These are phyloP conservation scores for Pachyrhizus erosus DNA, from an alignment of 306 rosid species.

Conservation along the genomic window DNA sequence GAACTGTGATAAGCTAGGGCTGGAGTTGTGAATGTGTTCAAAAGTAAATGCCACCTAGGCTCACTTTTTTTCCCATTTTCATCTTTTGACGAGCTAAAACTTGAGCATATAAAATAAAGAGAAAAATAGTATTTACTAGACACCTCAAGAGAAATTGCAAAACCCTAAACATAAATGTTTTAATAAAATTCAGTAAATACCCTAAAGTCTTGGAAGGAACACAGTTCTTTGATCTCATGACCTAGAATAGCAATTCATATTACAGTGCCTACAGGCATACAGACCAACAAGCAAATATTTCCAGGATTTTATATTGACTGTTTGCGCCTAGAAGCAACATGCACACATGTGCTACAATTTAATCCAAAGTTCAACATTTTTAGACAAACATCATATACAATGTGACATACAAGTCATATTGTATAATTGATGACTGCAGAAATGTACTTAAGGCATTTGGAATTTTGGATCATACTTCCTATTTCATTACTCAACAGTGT, in stretches of 20 bases:
- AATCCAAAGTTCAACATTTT: constrained; percentile 23
- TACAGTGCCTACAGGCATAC: not conserved
- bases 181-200: constrained; percentile 22
- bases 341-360: constrained; percentile 18
- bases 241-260: not conserved
- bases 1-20: constrained; percentile 12
- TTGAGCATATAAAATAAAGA: not conserved
- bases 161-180: constrained; percentile 34
- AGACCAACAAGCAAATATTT: constrained; percentile 20
- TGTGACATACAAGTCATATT: constrained; percentile 3
- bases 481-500: not conserved
- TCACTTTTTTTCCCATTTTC: constrained; percentile 5
- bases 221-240: constrained; percentile 37
- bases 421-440: constrained; percentile 13
- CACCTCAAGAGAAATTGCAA: constrained; percentile 13
- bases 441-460: not conserved
- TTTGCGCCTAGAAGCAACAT: constrained; percentile 36
- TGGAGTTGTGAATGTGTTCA: not conserved
- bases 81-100: constrained; percentile 3
- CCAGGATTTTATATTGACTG: constrained; percentile 15
- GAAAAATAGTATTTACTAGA: constrained; percentile 16
- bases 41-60: not conserved
- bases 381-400: constrained; percentile 10
- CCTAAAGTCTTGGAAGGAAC: constrained; percentile 37
- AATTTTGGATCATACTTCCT: constrained; percentile 13